A percentile compares a stretch with the other conserved stretches of the same genome.
Conservation (phyloP, 225 moss, liverwort and hornwort genomes). For the Takakia lepidozioides region DNA sequence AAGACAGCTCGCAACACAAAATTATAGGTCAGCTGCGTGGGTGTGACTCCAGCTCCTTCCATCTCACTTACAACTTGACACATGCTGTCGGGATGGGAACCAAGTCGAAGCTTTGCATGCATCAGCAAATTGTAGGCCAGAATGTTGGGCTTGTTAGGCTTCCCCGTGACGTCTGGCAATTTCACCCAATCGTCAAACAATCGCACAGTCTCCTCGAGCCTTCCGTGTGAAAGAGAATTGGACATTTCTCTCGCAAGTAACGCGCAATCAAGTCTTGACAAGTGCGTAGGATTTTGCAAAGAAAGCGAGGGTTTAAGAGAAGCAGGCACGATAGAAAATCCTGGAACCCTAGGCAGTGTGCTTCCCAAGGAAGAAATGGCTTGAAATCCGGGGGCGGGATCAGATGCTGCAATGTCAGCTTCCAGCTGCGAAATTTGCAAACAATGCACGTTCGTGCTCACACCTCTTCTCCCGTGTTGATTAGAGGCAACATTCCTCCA, state of each 20-base stretch:
- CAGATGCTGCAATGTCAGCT: constrained; percentile 27
- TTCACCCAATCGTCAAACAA: constrained; percentile 88
- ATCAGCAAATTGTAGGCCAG: constrained; percentile 73
- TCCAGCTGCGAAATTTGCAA: constrained; percentile 45
- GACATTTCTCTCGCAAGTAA: constrained; percentile 70
- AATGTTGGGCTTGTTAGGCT: constrained; percentile 49
- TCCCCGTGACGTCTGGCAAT: constrained; percentile 50
- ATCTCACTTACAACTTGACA: constrained; percentile 56
- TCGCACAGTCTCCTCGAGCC: constrained; percentile 64
- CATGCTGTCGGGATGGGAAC: constrained; percentile 52
- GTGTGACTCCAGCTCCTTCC: constrained; percentile 56
- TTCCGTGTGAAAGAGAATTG: constrained; percentile 58
- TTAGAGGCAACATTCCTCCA: background rate
- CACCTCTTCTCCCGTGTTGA: constrained; percentile 23
- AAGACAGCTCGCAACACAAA: constrained; percentile 76
- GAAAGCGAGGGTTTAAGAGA: constrained; percentile 23
- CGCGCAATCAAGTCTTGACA: constrained; percentile 31
- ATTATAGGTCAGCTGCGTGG: constrained; percentile 65
- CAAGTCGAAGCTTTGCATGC: constrained; percentile 75
- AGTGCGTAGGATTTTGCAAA: constrained; percentile 17
- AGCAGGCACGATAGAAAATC: constrained; percentile 51
- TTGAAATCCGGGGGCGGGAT: constrained; percentile 38
- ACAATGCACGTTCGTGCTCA: constrained; percentile 23
- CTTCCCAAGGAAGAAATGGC: constrained; percentile 22
- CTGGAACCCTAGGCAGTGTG: constrained; percentile 31